These are phyloP conservation scores for Aquilaria agallochum DNA, from an alignment of 441 rosid genomes.

Conservation along the genomic window DNA sequence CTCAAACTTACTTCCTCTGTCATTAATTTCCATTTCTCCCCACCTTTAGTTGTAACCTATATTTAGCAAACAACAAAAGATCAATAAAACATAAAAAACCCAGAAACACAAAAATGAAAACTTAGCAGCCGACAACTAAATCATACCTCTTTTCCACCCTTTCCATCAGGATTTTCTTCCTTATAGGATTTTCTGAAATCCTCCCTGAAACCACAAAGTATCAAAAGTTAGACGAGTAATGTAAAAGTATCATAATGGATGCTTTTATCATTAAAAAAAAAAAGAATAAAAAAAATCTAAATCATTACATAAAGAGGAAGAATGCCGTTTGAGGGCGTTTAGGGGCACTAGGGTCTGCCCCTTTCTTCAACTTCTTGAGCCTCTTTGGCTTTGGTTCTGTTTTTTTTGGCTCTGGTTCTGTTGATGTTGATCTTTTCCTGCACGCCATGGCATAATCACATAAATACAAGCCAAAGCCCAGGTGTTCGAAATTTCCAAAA, in stretches of 20 bases:
- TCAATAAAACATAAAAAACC: not conserved
- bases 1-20: conserved; percentile 55
- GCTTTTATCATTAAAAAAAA: not conserved
- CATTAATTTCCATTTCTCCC: conserved; percentile 76
- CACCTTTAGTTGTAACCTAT: conserved; percentile 72
- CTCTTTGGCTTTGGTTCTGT: conserved; percentile 65
- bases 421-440: conserved; percentile 65
- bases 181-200: conserved; percentile 61
- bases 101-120: not conserved
- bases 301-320: conserved; percentile 68
- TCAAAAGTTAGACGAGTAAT: conserved; percentile 3
- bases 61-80: conserved; percentile 2
- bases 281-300: not conserved
- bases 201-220: conserved; percentile 33
- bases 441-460: not conserved
- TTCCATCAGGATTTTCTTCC: conserved; percentile 53
- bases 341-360: conserved; percentile 40
- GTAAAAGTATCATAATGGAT: not conserved
- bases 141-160: conserved; percentile 47
- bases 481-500: not conserved
- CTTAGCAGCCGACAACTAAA: conserved; percentile 5
- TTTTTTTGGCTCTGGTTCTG: conserved; percentile 67
- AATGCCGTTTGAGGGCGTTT: conserved; percentile 89
- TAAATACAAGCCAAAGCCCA: not conserved
- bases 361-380: conserved; percentile 45